Evolutionary conservation across 2,329 filamentous ascomycete genomes (phyloP).

Genomic region (Fusarium domesticum): DNA sequence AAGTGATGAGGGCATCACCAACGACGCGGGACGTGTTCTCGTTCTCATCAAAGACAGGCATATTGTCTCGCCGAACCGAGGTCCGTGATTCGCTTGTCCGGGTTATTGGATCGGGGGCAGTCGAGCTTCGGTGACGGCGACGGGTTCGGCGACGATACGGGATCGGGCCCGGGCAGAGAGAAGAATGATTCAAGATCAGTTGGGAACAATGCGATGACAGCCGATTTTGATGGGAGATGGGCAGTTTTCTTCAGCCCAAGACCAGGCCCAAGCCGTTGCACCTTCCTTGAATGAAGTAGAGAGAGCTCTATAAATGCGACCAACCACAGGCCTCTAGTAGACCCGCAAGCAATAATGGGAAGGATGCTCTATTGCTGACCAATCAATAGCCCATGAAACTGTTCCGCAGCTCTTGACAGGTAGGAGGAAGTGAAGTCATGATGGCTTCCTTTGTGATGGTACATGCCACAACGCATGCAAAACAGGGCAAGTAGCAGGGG

Average conservation of each 20-base stretch:
- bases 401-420: background rate
- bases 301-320: background rate
- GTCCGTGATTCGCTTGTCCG: background rate
- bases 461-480: too few relatives aligned
- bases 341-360: background rate
- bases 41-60: slow-evolving; percentile 14
- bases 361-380: background rate
- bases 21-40: slow-evolving; percentile 14
- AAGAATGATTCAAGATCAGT: slow-evolving; percentile 7
- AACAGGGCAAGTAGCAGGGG: too few relatives aligned
- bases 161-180: slow-evolving; percentile 7
- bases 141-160: slow-evolving; percentile 4
- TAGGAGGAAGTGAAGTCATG: background rate
- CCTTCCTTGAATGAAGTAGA: slow-evolving; percentile 3
- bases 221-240: slow-evolving; percentile 10
- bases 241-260: slow-evolving; percentile 18
- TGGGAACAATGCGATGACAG: slow-evolving; percentile 7
- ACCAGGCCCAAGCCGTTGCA: slow-evolving; percentile 12
- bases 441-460: background rate
- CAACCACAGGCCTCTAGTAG: background rate
- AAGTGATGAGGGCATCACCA: slow-evolving; percentile 49
- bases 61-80: slow-evolving; percentile 4
- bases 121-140: slow-evolving; percentile 6
- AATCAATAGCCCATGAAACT: background rate
- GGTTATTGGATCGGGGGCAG: slow-evolving; percentile 9